These are phyloP conservation scores for Sphaerobolus stellatus DNA, from an alignment of 1,284 basidiomycete genomes.

Conservation along the genomic window DNA sequence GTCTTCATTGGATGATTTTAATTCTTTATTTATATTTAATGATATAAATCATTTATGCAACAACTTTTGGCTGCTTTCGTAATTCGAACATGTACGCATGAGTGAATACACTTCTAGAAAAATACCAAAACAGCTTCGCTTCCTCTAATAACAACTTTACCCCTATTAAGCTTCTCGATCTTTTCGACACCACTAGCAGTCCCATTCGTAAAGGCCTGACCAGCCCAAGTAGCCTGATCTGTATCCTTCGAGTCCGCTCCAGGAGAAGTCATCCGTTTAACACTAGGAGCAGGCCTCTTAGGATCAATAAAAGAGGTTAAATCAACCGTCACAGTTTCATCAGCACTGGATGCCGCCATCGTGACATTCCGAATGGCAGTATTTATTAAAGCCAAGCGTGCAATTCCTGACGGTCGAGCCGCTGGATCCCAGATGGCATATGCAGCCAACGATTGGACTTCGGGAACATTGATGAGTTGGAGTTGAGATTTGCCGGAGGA, in stretches of 20 bases:
- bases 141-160: conserved; percentile 26
- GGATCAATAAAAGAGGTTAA: conserved; percentile 21
- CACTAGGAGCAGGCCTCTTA: conserved; percentile 15
- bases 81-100: no score
- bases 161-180: conserved; percentile 23
- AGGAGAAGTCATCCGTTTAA: conserved; percentile 33
- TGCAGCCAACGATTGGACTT: conserved; percentile 27
- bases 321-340: conserved; percentile 24
- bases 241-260: conserved; percentile 33
- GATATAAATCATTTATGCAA: no score
- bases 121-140: conserved; percentile 36
- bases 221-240: conserved; percentile 32
- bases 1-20: no score
- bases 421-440: conserved; percentile 35
- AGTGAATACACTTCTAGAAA: no score
- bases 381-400: conserved; percentile 34
- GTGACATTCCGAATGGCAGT: conserved; percentile 27
- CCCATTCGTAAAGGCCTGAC: conserved; percentile 34
- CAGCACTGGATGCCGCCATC: conserved; percentile 16
- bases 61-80: no score
- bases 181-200: conserved; percentile 27
- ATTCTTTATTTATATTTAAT: no score
- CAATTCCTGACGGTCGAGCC: conserved; percentile 13
- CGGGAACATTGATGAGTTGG: conserved; percentile 23
- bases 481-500: conserved; percentile 27